Evolutionary conservation across 75 land plant species (phyloP), one percentile per base, ranked within the genome.

Genomic region (Cryptomeria japonica): DNA sequence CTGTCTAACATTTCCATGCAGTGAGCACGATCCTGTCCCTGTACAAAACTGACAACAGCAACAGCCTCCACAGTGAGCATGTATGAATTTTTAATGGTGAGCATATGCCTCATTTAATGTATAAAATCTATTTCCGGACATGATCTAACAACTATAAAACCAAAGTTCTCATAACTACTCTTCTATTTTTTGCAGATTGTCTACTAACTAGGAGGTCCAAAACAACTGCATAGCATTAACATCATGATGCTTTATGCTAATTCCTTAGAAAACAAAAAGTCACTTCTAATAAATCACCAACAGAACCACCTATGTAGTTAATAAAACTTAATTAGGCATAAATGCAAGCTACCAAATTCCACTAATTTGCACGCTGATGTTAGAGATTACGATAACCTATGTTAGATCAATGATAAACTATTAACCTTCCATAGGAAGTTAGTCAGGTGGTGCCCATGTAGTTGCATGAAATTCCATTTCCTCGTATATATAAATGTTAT

Each of bases 1-100:
- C 84, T 77, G 79, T 86, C 87, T 87, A 88, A 87, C 91, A 90
- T 83, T 19, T 86, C 87, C 58, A 37, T 61, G 22, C 77, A 61
- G 61, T 14, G 47, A 32, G 37, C 18, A 22, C 56, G 84, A 44
- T 44, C 5, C 16, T 82, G 44, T 82, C 84, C 84, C 51, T 28
- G 84, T 46, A 82, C 49, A 46, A 28, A 82, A 82, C 84, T 82
- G 77, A 25, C 51, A 82, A 82, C 19, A n/a, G 32, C 3, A 82
- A 82, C 84, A 82, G 22, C 19, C n/a, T 82, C 18, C 10, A 44
- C 6, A 0, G 22, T 82, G 49, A 82, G 51, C 3, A 46, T 82
- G 13, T 28, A 46, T 28, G 12, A 44, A 28, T 0, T 42, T 42
- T 28, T 44, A 8, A 82, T 44, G 49, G 2, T 75, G 34, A 25